Evolutionary conservation across 75 land plant genomes (phyloP).

Genomic region (Ceratopteris richardii): DNA sequence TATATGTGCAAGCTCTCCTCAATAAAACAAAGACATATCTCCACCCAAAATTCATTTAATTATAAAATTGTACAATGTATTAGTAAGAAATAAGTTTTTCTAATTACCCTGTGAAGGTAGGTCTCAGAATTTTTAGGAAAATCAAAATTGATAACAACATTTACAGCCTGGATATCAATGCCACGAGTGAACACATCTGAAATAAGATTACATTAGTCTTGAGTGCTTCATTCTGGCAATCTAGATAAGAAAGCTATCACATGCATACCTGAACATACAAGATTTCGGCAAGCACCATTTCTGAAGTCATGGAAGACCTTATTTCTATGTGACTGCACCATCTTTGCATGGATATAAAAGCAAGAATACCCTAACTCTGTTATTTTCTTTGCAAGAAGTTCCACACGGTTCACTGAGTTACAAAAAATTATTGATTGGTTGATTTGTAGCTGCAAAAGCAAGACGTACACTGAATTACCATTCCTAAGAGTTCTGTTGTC

Average conservation of each 20-base stretch:
- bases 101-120: constrained; percentile 81
- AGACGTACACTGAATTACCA: background rate
- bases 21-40: background rate
- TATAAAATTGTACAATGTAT: no score
- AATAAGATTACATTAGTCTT: no score
- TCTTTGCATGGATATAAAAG: constrained; percentile 94
- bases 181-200: constrained; percentile 92
- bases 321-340: constrained; percentile 93
- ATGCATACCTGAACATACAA: constrained; percentile 74
- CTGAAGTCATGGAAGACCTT: constrained; percentile 95
- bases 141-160: constrained; percentile 94
- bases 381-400: constrained; percentile 87
- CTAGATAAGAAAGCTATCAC: no score
- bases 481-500: background rate
- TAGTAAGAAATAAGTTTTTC: no score
- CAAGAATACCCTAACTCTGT: constrained; percentile 96
- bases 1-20: no score
- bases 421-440: constrained; percentile 96
- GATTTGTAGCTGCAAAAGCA: constrained; percentile 80
- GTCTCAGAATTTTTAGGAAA: constrained; percentile 95
- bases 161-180: constrained; percentile 93
- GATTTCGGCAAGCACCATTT: constrained; percentile 95
- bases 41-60: no score
- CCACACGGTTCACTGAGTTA: constrained; percentile 99
- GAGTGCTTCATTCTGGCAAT: no score